These are phyloP conservation scores for Strombidium stylifer DNA, from an alignment of 73 alveolate species.

Conservation along the genomic window DNA sequence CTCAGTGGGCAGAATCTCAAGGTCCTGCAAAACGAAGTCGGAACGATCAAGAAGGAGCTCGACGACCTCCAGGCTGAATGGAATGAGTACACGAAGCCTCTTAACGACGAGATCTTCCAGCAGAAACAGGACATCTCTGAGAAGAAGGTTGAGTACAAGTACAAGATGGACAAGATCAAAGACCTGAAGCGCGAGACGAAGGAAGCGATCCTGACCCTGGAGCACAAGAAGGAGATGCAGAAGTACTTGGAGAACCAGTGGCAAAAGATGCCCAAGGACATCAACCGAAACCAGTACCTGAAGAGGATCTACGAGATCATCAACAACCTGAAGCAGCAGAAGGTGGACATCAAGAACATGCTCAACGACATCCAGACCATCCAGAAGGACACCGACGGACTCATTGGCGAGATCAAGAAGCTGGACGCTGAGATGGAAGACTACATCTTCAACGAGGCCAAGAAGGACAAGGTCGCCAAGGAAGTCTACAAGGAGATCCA, in stretches of 20 bases:
- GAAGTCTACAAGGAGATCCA: conserved; percentile 45
- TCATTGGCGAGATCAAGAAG: conserved; percentile 28
- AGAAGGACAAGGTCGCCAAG: conserved; percentile 57
- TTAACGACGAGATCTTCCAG: conserved; percentile 49
- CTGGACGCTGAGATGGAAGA: conserved; percentile 57
- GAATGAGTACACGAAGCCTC: conserved; percentile 65
- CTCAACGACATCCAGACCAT: conserved; percentile 39
- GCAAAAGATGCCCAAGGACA: conserved; percentile 53
- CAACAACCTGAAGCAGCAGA: conserved; percentile 45
- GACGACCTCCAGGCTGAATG: conserved; percentile 50
- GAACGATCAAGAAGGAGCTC: conserved; percentile 20
- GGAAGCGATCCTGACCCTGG: conserved; percentile 43
- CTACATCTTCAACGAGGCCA: conserved; percentile 53
- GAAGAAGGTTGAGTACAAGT: conserved; percentile 50
- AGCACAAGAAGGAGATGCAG: conserved; percentile 50
- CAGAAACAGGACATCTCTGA: conserved; percentile 47
- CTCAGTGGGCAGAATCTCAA: conserved; percentile 42
- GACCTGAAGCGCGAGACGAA: conserved; percentile 51
- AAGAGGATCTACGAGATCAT: conserved; percentile 64
- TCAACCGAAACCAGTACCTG: conserved; percentile 54
- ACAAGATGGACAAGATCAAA: conserved; percentile 53
- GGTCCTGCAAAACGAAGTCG: conserved; percentile 51
- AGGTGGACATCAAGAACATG: conserved; percentile 33
- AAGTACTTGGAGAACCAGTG: conserved; percentile 55
- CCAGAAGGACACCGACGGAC: conserved; percentile 32